phyloP scores from a whole-genome alignment of 352 stramenopile genomes.

The Salisapilia sapeloensis region DNA sequence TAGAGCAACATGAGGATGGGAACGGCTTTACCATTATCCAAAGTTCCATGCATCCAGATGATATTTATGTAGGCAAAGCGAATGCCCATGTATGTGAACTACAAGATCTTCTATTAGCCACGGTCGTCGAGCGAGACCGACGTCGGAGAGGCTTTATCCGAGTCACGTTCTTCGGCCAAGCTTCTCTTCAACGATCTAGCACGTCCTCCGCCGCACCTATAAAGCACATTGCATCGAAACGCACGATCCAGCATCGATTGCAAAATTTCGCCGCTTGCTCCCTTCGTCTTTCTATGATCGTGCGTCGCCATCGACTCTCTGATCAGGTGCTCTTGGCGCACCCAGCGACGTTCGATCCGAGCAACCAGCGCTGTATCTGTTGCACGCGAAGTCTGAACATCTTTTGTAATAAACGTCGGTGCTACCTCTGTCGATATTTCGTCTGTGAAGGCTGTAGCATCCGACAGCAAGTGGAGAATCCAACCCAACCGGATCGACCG shows the following conservation, averaged over 20 bases:
- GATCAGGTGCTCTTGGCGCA: slow-evolving; percentile 26
- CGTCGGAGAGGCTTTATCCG: slow-evolving; percentile 9
- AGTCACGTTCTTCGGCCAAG: slow-evolving; percentile 15
- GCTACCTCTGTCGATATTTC: slow-evolving; percentile 35
- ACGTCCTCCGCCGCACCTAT: neutral
- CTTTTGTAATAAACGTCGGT: slow-evolving; percentile 21
- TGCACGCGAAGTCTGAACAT: slow-evolving; percentile 29
- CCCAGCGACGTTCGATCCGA: slow-evolving; percentile 15
- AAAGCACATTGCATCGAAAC: slow-evolving; percentile 5
- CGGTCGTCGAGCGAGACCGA: slow-evolving; percentile 5
- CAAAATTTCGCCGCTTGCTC: slow-evolving; percentile 19
- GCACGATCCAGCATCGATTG: slow-evolving; percentile 8
- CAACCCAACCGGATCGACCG: no score
- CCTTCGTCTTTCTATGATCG: slow-evolving; percentile 17
- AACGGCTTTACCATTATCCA: slow-evolving; percentile 16
- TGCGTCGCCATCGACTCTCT: slow-evolving; percentile 35
- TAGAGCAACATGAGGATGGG: slow-evolving; percentile 6
- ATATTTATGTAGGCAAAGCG: slow-evolving; percentile 25
- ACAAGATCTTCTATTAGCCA: slow-evolving; percentile 1
- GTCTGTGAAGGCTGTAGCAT: slow-evolving; percentile 40
- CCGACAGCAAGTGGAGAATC: no score
- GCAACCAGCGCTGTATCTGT: slow-evolving; percentile 36
- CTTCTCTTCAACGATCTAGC: slow-evolving; percentile 1
- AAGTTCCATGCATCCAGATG: slow-evolving; percentile 17
- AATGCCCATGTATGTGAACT: slow-evolving; percentile 5